A percentile compares a stretch with the other conserved stretches of the same genome.
phyloP scores from a whole-genome alignment of 1,284 basidiomycete genomes.

The Fomitiporia mediterranea region DNA sequence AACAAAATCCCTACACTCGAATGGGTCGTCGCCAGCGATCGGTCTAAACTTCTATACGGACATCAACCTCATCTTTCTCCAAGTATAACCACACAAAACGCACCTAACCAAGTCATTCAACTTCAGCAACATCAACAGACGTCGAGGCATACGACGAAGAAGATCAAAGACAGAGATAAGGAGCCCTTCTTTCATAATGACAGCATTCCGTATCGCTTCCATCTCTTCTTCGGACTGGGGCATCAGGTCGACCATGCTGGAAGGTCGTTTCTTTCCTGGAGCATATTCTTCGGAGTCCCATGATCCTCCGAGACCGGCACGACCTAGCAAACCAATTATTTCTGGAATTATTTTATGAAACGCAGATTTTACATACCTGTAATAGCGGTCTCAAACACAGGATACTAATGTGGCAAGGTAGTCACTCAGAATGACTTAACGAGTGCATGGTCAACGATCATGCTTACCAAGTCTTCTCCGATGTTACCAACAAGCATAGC shows the following conservation, averaged over 20 bases:
- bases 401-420: conserved; percentile 46
- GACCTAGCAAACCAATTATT: conserved; percentile 46
- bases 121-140: conserved; percentile 86
- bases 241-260: conserved; percentile 70
- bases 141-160: conserved; percentile 74
- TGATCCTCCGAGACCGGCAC: conserved; percentile 57
- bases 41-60: conserved; percentile 55
- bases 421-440: not conserved
- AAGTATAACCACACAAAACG: conserved; percentile 21
- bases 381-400: conserved; percentile 85
- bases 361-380: conserved; percentile 39
- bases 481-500: conserved; percentile 89
- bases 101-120: conserved; percentile 78
- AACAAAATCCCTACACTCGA: conserved; percentile 47
- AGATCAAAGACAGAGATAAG: conserved; percentile 82
- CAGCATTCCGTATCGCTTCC: conserved; percentile 74
- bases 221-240: conserved; percentile 68
- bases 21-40: conserved; percentile 70
- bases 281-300: conserved; percentile 39
- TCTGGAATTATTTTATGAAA: not conserved
- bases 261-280: conserved; percentile 49
- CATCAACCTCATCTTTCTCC: not conserved
- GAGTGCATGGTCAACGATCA: not conserved
- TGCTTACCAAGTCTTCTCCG: conserved; percentile 71
- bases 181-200: conserved; percentile 77